Evolutionary conservation across 73 alveolate species (phyloP), one percentile per base, ranked within the genome.

Genomic region (Durusdinium trenchii): DNA sequence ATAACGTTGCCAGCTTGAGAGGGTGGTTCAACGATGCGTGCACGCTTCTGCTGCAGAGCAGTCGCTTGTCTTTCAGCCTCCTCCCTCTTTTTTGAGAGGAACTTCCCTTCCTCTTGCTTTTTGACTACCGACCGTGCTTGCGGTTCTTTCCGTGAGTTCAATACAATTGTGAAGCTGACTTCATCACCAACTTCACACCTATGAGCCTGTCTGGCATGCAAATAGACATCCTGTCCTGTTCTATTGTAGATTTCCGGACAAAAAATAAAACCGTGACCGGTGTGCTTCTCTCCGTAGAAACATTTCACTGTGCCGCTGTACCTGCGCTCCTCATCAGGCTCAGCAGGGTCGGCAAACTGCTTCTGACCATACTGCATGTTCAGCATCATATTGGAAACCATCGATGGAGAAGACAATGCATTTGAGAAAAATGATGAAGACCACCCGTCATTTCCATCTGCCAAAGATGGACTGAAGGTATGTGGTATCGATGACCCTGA

Each of bases 131-230:
- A 91, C 36, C 98, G 98, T 26, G 98, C 98, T 26, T 91, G 98
- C 20, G 98, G 98, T 64, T 91, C 98, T 50, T 76, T 69, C 35
- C 98, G 38, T 43, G 98, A 91, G 85, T 91, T 91, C 50, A 91
- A 91, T 28, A 91, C 98, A 32, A 91, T 76, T 0, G 78, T 60
- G 60, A 91, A 91, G 57, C 98, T 91, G 10, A 91, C 98, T 30
- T 91, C 98, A 43, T 91, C 98, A 0, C 98, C 98, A 76, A 91
- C 98, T n/a, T 91, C 98, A 36, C 98, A 91, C 12, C 98, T 87
- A 57, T 91, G 98, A 23, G 98, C 98, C 38, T 91, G 98, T 46
- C 98, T n/a, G 9, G 98, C 98, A 48, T 91, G 98, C 89, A 91
- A 38, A 50, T 91, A 91, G 28, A 91, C 98, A 20, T 91, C 98